These are phyloP conservation scores for Venturia nashicola DNA, from an alignment of 2,329 filamentous ascomycete genomes.

Conservation along the genomic window DNA sequence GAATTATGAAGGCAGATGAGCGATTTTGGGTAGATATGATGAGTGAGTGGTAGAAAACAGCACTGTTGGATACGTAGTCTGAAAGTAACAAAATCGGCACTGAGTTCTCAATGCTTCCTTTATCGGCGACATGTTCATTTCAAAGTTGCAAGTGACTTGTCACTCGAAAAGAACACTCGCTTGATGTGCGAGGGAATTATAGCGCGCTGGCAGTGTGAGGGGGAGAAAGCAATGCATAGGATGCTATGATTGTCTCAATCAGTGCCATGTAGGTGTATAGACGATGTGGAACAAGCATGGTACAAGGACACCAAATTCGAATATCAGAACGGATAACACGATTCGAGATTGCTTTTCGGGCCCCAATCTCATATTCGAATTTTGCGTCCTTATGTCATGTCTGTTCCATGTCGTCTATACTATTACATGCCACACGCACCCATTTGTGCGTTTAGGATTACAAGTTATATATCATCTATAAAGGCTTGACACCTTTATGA, in stretches of 20 bases:
- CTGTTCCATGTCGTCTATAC: not conserved
- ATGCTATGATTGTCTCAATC: not conserved
- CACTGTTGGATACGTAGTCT: not conserved
- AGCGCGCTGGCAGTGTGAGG: too few relatives aligned
- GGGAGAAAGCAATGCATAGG: too few relatives aligned
- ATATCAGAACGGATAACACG: not conserved
- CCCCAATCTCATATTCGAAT: not conserved
- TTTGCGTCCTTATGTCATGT: not conserved
- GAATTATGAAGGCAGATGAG: too few relatives aligned
- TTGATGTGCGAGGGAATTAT: too few relatives aligned
- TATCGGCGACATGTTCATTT: too few relatives aligned
- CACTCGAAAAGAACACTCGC: not conserved
- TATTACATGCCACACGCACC: not conserved
- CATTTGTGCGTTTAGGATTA: not conserved
- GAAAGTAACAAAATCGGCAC: not conserved
- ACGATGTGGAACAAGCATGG: not conserved
- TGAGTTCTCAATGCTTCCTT: too few relatives aligned
- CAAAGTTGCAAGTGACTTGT: not conserved
- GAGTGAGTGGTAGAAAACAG: not conserved
- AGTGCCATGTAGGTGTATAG: not conserved
- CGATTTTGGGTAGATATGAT: not conserved
- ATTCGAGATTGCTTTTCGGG: not conserved
- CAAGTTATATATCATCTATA: not conserved
- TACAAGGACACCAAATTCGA: not conserved
- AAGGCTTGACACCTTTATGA: conserved; percentile 87